These are phyloP conservation scores for Trichomonascaceae sp. DNA, from an alignment of 1,139 yeast genomes.

Conservation along the genomic window DNA sequence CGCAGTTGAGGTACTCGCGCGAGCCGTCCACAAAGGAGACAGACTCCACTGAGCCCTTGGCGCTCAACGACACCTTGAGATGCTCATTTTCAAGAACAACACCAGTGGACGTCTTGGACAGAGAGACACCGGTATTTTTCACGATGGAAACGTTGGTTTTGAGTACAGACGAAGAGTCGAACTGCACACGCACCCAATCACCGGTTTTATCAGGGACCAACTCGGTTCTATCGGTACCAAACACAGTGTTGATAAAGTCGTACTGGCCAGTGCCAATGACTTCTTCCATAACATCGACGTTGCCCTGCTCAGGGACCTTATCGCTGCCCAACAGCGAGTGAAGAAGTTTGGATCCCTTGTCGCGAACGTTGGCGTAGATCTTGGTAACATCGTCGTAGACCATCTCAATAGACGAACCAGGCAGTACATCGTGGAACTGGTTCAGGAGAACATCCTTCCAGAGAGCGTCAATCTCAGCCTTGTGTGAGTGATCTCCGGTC, in stretches of 20 bases:
- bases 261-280: constrained; percentile 12
- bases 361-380: constrained; percentile 47
- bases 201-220: constrained; percentile 29
- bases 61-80: constrained; percentile 42
- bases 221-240: constrained; percentile 54
- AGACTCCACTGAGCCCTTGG: not conserved
- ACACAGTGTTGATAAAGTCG: constrained; percentile 35
- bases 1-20: constrained; percentile 55
- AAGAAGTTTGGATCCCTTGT: constrained; percentile 29
- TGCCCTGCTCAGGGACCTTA: constrained; percentile 2
- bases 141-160: constrained; percentile 16
- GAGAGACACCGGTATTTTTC: no score
- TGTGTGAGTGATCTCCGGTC: constrained; percentile 54
- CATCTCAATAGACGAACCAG: constrained; percentile 94
- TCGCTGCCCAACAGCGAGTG: constrained; percentile 38
- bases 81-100: constrained; percentile 46
- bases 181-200: constrained; percentile 3
- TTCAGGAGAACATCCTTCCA: constrained; percentile 86
- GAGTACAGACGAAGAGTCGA: constrained; percentile 2
- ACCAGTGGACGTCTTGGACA: constrained; percentile 26
- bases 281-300: constrained; percentile 3
- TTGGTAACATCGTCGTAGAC: constrained; percentile 88
- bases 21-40: constrained; percentile 47
- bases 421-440: constrained; percentile 93
- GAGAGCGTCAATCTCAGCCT: constrained; percentile 45